Evolutionary conservation across 306 rosid species (phyloP).

Genomic region (Casuarina cunninghamiana): DNA sequence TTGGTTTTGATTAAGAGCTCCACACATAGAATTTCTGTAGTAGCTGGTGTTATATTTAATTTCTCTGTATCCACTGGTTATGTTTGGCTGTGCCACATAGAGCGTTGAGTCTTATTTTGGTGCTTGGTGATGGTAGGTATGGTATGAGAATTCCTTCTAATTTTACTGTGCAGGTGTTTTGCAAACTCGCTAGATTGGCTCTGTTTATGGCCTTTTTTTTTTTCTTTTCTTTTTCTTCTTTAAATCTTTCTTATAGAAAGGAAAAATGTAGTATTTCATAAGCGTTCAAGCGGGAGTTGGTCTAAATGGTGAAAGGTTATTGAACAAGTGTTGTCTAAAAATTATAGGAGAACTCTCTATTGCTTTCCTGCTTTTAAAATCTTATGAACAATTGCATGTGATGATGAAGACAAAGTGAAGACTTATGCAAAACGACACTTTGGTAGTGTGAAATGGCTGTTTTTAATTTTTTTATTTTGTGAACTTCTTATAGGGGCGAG

Average conservation of each 20-base stretch:
- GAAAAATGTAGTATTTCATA: not conserved
- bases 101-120: not conserved
- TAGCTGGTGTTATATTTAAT: not conserved
- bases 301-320: not conserved
- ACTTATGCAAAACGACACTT: not conserved
- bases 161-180: not conserved
- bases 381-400: not conserved
- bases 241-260: not conserved
- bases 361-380: not conserved
- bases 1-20: slow-evolving; percentile 22
- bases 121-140: not conserved
- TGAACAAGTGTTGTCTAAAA: not conserved
- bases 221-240: not conserved
- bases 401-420: not conserved
- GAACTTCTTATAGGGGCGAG: not conserved
- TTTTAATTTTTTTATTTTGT: no score
- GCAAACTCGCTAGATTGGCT: not conserved
- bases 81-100: not conserved
- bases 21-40: not conserved
- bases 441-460: no score
- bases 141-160: not conserved
- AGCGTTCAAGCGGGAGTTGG: not conserved
- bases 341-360: not conserved
- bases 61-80: not conserved
- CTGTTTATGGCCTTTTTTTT: not conserved